phyloP scores from a whole-genome alignment of 2,329 filamentous ascomycete species.

The Epichloe coenophiala region DNA sequence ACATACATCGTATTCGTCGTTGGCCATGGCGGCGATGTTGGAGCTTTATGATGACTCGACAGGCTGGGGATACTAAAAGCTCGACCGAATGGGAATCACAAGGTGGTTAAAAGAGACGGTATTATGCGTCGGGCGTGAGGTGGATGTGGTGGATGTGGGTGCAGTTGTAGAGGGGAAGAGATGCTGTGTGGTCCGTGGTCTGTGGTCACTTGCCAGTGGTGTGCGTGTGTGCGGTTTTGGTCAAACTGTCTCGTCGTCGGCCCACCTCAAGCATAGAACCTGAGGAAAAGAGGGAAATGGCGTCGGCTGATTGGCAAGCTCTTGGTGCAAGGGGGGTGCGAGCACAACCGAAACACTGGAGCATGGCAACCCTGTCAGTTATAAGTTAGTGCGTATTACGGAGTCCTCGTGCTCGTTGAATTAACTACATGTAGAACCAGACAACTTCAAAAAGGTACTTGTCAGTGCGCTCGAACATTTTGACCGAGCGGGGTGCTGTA shows the following conservation, averaged over 20 bases:
- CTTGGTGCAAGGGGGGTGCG: neutral
- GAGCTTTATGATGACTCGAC: neutral
- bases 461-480: no score
- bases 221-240: neutral
- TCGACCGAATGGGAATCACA: neutral
- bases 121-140: slow-evolving; percentile 1
- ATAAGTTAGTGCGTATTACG: no score
- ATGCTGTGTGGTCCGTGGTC: neutral
- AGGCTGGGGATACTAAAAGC: neutral
- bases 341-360: neutral
- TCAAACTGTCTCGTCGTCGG: neutral
- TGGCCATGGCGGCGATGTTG: slow-evolving; percentile 61
- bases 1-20: slow-evolving; percentile 99
- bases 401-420: no score
- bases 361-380: no score
- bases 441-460: no score
- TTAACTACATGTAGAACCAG: no score
- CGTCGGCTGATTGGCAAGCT: neutral
- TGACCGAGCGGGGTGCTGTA: neutral
- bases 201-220: neutral
- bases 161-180: slow-evolving; percentile 5
- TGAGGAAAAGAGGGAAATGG: neutral
- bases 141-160: slow-evolving; percentile 1
- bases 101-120: neutral
- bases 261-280: neutral